Conservation (phyloP, 495 filamentous ascomycete genomes). For the Neurospora africana region DNA sequence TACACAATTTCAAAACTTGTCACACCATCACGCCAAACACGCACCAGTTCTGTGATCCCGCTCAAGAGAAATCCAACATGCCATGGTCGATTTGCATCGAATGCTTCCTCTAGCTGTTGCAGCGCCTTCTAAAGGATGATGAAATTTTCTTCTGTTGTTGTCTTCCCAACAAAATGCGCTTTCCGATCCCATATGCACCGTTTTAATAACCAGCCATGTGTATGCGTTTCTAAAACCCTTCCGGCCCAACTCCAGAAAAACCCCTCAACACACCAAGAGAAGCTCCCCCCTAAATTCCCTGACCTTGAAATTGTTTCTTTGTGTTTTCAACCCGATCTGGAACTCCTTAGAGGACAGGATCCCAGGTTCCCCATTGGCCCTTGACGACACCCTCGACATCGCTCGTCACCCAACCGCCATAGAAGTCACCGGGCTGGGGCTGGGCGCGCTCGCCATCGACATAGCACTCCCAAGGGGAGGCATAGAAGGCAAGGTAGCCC, state of each 20-base stretch:
- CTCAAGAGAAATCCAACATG: background rate
- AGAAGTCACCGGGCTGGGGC: conserved; percentile 48
- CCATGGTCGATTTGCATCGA: background rate
- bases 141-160: background rate
- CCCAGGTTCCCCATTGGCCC: conserved; percentile 35
- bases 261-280: background rate
- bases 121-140: background rate
- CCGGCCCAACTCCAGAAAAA: background rate
- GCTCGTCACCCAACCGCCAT: conserved; percentile 48
- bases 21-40: background rate
- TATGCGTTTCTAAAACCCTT: background rate
- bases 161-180: background rate
- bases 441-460: conserved; percentile 50
- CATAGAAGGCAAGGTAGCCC: conserved; percentile 43
- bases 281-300: background rate
- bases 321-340: background rate
- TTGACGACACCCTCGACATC: conserved; percentile 47
- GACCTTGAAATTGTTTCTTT: background rate
- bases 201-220: background rate
- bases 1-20: background rate
- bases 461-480: conserved; percentile 47
- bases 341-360: conserved; percentile 13
- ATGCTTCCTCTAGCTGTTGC: background rate
- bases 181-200: background rate
- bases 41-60: background rate